Conservation (phyloP, 1,284 basidiomycete genomes). For the Mycena sp. region DNA sequence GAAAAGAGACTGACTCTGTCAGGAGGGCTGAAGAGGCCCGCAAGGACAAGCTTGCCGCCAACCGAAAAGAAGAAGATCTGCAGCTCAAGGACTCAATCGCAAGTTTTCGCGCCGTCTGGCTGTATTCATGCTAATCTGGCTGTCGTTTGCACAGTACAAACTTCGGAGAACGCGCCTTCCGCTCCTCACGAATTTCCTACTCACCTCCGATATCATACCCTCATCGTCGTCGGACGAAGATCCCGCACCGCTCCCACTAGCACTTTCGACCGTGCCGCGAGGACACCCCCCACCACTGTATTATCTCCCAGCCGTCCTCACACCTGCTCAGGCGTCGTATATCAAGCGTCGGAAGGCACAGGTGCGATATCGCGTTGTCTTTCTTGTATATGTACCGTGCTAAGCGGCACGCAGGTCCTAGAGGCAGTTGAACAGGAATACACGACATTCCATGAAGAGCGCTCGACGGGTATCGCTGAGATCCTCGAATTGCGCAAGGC, state of each 20-base stretch:
- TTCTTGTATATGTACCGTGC: background rate
- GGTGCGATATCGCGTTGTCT: slow-evolving; percentile 47
- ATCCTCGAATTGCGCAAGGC: slow-evolving; percentile 67
- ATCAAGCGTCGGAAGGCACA: slow-evolving; percentile 67
- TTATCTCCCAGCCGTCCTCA: slow-evolving; percentile 76
- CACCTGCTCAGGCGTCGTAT: slow-evolving; percentile 76
- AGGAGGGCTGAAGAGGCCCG: slow-evolving; percentile 84
- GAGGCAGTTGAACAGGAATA: slow-evolving; percentile 76
- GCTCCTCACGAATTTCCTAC: slow-evolving; percentile 77
- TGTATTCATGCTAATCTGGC: background rate
- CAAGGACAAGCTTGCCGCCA: slow-evolving; percentile 78
- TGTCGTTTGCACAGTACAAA: slow-evolving; percentile 60
- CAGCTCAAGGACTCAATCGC: slow-evolving; percentile 83
- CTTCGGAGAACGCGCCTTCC: slow-evolving; percentile 73
- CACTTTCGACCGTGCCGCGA: slow-evolving; percentile 62
- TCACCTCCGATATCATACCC: slow-evolving; percentile 76
- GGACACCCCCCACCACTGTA: slow-evolving; percentile 79
- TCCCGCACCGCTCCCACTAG: slow-evolving; percentile 40
- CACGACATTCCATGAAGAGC: slow-evolving; percentile 67
- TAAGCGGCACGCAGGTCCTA: slow-evolving; percentile 55
- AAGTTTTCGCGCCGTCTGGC: slow-evolving; percentile 41
- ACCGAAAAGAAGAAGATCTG: slow-evolving; percentile 81
- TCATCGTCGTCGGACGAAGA: slow-evolving; percentile 41
- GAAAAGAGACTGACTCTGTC: slow-evolving; percentile 84
- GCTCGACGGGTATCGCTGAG: slow-evolving; percentile 66